Base-by-base conservation (phyloP, 345 rosid genomes). In the Gossypium ekmanianum region DNA sequence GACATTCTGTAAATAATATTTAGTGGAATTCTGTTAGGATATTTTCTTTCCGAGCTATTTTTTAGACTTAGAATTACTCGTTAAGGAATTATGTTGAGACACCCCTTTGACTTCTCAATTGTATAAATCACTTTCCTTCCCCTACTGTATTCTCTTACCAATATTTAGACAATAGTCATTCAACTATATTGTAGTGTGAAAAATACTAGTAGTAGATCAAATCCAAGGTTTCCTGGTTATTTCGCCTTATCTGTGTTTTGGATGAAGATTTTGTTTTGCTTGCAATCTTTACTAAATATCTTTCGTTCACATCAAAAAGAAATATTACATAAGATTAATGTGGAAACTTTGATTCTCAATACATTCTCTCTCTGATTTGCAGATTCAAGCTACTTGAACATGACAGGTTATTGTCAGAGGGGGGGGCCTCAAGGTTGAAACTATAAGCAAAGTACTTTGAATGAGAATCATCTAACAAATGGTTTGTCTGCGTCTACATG, bases 1-100 rank as follows among this genome's bases (percentile, higher is more conserved):
- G 85, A 81, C 83, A 61, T 75, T 85, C 65, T 59, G 24, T 70
- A 26, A 67, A 20, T 18, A 12, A 45, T 59, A 41, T 16, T 11
- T 7, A 72, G 77, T 74, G 73, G 75, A 74, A 52, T 68, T 70
- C 63, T 76, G 39, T 26, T 75, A 20, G 22, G 68, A 63, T 52
- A 57, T 51, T 76, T 34, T 52, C 13, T 45, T 58, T 61, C 26
- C 74, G 29, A 77, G 68, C 76, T 79, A 75, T 63, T 66, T 76
- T 61, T 74, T 55, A 52, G 80, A 74, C 80, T 44, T 72, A 43
- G 54, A 73, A 54, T 24, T 61, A 75, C 70, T 27, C 43, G n/a
- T 65, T 73, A 58, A 41, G 14, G 59, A 67, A 66, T 48, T 9
- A 72, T 77, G 54, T 62, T 67, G 65, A 39, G 69, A 62, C 72